Percentiles rank a stretch among this genome's conserved stretches.
Conservation (phyloP, 2,329 filamentous ascomycete species). For the Trichoderma sp. region DNA sequence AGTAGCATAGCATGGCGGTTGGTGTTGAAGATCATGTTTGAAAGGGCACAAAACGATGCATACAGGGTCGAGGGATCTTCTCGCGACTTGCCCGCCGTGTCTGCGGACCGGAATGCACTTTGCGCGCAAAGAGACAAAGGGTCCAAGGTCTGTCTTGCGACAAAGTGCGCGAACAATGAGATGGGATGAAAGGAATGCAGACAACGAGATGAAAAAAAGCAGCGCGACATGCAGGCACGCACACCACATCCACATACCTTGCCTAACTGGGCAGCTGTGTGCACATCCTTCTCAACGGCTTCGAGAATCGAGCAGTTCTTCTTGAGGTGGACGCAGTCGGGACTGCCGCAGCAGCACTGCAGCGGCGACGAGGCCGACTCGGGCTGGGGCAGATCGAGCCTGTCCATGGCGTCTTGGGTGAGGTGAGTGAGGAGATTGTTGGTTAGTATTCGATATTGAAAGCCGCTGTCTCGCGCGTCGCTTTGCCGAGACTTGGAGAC, state of each 20-base stretch:
- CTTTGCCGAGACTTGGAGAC: conserved; percentile 10
- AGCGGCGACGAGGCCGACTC: conserved; percentile 44
- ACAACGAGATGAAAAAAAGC: neutral
- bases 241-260: conserved; percentile 66
- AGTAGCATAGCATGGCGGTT: conserved; percentile 6
- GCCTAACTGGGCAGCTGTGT: conserved; percentile 82
- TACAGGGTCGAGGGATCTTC: neutral
- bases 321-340: conserved; percentile 77
- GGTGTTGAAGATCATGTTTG: neutral
- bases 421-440: neutral
- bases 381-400: conserved; percentile 33
- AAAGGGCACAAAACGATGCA: conserved; percentile 2
- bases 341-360: conserved; percentile 83
- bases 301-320: conserved; percentile 80
- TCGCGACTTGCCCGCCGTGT: neutral
- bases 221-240: conserved; percentile 14
- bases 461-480: neutral
- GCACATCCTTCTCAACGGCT: conserved; percentile 84
- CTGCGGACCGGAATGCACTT: conserved; percentile 9
- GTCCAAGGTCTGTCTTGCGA: neutral
- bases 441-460: neutral
- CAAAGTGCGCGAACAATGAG: conserved; percentile 1
- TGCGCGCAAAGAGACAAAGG: conserved; percentile 4
- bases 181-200: neutral
- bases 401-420: conserved; percentile 24